Evolutionary conservation across 2,329 filamentous ascomycete genomes (phyloP).

Genomic region (Sporothrix schenckii): DNA sequence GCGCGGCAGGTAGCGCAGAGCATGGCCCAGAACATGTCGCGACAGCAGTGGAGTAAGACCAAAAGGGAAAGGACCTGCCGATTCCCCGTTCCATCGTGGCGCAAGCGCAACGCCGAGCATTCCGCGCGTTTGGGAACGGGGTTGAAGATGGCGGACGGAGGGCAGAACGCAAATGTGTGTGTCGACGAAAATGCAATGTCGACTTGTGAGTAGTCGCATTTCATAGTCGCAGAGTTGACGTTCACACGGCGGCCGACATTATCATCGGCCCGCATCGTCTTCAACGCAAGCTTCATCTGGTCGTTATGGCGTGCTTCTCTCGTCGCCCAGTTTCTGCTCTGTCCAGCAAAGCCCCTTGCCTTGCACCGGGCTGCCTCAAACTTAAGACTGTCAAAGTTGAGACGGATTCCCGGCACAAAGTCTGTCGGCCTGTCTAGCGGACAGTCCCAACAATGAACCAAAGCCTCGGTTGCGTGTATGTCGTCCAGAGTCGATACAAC

Average conservation of each 20-base stretch:
- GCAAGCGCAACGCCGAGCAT: constrained; percentile 17
- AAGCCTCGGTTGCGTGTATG: background rate
- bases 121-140: background rate
- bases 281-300: background rate
- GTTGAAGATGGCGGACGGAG: background rate
- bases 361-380: constrained; percentile 25
- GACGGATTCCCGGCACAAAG: constrained; percentile 4
- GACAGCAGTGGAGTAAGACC: background rate
- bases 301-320: too few relatives aligned
- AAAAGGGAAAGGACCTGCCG: background rate
- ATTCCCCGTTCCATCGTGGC: background rate
- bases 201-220: background rate
- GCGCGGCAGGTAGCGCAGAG: constrained; percentile 11
- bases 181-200: background rate
- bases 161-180: background rate
- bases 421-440: background rate
- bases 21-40: background rate
- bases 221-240: background rate
- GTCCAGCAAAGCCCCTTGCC: background rate
- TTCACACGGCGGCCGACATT: too few relatives aligned
- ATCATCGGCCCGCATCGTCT: too few relatives aligned
- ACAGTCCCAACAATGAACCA: constrained; percentile 20
- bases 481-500: background rate
- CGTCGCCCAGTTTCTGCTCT: background rate
- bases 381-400: constrained; percentile 23